Evolutionary conservation across 164 flowering plant genomes (phyloP).

Genomic region (Sextonia rubra): DNA sequence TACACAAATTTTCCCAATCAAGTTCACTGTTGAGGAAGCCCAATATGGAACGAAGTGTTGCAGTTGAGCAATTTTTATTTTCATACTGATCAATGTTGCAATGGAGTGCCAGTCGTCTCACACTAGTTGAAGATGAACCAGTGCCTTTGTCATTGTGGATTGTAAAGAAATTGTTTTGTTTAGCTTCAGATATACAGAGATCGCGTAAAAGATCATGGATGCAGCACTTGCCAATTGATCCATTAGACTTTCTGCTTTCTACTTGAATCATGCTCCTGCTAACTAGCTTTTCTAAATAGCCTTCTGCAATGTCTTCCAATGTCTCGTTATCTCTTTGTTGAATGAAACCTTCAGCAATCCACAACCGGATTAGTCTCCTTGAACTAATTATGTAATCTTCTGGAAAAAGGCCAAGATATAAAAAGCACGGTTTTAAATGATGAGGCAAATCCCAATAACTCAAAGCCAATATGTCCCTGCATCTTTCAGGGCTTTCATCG

Average conservation of each 20-base stretch:
- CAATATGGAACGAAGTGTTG: background rate
- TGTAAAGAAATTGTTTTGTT: slow-evolving; percentile 3
- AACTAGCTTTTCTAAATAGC: background rate
- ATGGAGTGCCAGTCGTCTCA: background rate
- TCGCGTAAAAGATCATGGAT: background rate
- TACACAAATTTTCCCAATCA: background rate
- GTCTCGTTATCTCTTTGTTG: background rate
- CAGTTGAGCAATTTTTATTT: background rate
- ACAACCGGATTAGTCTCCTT: background rate
- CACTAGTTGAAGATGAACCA: too few relatives aligned
- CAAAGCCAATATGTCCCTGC: background rate
- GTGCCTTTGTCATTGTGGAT: background rate
- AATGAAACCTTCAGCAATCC: slow-evolving; percentile 19
- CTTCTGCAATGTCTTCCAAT: slow-evolving; percentile 12
- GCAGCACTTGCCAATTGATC: background rate
- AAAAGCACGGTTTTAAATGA: background rate
- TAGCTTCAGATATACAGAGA: background rate
- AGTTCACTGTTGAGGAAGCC: background rate
- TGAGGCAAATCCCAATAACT: background rate
- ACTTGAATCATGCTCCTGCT: background rate
- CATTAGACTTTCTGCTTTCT: background rate
- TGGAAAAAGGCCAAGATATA: background rate
- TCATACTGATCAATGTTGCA: background rate
- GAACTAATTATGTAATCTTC: slow-evolving; percentile 7
- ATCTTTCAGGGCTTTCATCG: background rate